These are phyloP conservation scores for Meira miltonrushii DNA, from an alignment of 1,284 basidiomycete genomes.

Conservation along the genomic window DNA sequence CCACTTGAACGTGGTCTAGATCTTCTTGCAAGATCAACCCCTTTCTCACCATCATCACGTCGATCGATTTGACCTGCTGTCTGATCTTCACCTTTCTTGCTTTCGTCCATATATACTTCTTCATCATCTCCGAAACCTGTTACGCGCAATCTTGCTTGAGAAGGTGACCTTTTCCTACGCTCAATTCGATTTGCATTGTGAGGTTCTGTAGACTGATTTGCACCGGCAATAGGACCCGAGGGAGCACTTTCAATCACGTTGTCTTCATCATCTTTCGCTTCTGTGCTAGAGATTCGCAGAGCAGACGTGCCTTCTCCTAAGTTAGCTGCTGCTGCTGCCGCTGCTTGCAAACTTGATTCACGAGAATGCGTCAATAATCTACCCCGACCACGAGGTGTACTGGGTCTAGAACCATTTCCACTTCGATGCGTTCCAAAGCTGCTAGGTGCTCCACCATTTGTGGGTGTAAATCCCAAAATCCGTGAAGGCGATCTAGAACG, in stretches of 20 bases:
- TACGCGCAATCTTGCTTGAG: conserved; percentile 14
- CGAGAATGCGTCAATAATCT: background rate
- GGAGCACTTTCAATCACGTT: background rate
- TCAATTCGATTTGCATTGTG: background rate
- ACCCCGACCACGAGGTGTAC: conserved; percentile 3
- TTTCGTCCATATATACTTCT: conserved; percentile 15
- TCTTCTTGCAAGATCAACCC: too few relatives aligned
- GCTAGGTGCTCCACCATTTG: background rate
- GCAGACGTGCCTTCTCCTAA: background rate
- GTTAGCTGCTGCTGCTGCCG: background rate
- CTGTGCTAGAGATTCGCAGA: too few relatives aligned
- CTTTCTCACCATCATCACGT: too few relatives aligned
- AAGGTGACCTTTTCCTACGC: background rate
- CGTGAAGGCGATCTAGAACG: conserved; percentile 33
- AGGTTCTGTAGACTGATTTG: background rate
- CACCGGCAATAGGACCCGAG: background rate
- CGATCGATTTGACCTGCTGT: background rate
- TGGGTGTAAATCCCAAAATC: background rate
- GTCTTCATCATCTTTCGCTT: background rate
- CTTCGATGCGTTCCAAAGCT: background rate
- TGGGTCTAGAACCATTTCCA: background rate
- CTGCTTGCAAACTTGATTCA: background rate
- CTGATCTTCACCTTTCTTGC: background rate
- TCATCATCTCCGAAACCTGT: conserved; percentile 32
- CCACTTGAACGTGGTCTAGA: background rate